These are phyloP conservation scores for Excoecaria agallocha DNA, from an alignment of 345 rosid genomes.

Conservation along the genomic window DNA sequence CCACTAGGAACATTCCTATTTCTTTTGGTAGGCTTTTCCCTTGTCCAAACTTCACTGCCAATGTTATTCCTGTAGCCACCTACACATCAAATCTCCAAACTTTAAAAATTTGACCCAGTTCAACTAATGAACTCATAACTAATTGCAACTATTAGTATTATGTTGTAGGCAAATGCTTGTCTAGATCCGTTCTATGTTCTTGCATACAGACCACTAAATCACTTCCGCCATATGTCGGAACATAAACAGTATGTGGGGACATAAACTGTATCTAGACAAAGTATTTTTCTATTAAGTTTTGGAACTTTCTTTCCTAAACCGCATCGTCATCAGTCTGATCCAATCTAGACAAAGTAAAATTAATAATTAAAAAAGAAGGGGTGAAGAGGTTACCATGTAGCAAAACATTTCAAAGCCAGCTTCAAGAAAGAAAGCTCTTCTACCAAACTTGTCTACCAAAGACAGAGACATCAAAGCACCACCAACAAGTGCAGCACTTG, in stretches of 20 bases:
- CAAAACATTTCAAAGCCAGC: slow-evolving; percentile 1
- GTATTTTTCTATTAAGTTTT: too few relatives aligned
- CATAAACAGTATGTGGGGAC: too few relatives aligned
- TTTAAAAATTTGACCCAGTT: not conserved
- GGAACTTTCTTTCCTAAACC: too few relatives aligned
- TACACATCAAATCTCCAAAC: not conserved
- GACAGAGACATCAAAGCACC: not conserved
- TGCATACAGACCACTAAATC: too few relatives aligned
- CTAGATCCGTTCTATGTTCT: not conserved
- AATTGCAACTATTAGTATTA: too few relatives aligned
- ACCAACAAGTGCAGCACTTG: not conserved
- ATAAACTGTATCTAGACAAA: too few relatives aligned
- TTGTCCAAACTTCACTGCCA: not conserved
- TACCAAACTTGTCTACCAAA: not conserved
- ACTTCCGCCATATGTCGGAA: too few relatives aligned
- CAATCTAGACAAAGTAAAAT: not conserved
- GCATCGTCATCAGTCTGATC: too few relatives aligned
- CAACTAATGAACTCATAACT: too few relatives aligned
- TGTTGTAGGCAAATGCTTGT: not conserved
- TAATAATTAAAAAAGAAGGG: not conserved
- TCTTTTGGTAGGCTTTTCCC: not conserved
- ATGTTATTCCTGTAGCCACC: not conserved
- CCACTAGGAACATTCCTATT: not conserved
- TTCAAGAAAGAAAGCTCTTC: slow-evolving; percentile 1
- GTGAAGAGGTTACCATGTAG: not conserved